A percentile compares a stretch with the other conserved stretches of the same genome.
Conservation (phyloP, 352 stramenopile species). For the Phytopythium ostracodes region DNA sequence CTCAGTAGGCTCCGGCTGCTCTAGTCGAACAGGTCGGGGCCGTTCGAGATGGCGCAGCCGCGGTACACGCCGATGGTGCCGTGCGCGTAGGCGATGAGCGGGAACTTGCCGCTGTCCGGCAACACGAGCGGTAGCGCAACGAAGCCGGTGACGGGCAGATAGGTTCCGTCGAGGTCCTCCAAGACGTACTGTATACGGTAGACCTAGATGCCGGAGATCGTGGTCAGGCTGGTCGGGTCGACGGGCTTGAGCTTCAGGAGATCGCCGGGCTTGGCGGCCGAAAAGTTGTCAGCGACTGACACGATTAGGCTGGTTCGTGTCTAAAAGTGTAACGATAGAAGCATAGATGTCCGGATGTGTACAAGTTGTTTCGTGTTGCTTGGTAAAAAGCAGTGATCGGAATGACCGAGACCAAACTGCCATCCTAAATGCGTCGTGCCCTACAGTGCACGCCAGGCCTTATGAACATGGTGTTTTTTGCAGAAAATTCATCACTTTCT, state of each 20-base stretch:
- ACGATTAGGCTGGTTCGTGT: no score
- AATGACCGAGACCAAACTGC: no score
- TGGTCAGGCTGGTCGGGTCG: constrained; percentile 4
- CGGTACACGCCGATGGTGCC: constrained; percentile 4
- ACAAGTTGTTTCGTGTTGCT: no score
- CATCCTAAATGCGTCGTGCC: no score
- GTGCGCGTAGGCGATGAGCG: constrained; percentile 8
- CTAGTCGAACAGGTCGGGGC: constrained; percentile 9
- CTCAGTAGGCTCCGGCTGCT: constrained; percentile 9
- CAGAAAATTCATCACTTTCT: no score
- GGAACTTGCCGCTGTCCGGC: constrained; percentile 5
- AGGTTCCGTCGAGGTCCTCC: constrained; percentile 9
- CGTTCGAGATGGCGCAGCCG: constrained; percentile 8
- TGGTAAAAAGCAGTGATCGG: no score
- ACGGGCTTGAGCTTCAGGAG: constrained; percentile 11
- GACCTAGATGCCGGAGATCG: constrained; percentile 5
- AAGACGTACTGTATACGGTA: constrained; percentile 12
- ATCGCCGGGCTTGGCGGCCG: neutral
- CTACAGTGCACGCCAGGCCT: no score
- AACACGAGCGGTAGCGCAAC: constrained; percentile 7
- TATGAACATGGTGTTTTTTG: no score
- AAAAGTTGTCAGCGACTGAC: constrained; percentile 11
- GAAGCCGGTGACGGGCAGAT: constrained; percentile 8
- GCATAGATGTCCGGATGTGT: no score
- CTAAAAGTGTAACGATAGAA: no score